Percentiles rank a stretch among this genome's conserved stretches.
Evolutionary conservation across 2,329 filamentous ascomycete genomes (phyloP).

Genomic region (Cladorrhinum sp.): DNA sequence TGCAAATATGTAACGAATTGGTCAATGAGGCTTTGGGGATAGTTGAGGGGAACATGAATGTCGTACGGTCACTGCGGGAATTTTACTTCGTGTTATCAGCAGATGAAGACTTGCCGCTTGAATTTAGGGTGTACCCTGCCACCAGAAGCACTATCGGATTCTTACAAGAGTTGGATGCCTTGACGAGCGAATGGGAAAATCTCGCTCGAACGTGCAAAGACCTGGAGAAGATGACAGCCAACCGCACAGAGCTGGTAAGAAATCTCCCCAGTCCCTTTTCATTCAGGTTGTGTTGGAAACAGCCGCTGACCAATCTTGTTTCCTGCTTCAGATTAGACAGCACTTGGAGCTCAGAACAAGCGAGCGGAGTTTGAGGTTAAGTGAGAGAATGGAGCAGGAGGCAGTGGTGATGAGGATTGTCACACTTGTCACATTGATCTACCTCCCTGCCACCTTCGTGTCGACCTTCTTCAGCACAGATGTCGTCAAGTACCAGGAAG

Average conservation of each 20-base stretch:
- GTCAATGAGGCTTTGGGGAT: constrained; percentile 23
- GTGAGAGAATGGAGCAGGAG: constrained; percentile 29
- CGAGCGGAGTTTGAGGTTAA: constrained; percentile 30
- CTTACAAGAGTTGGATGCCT: too few relatives aligned
- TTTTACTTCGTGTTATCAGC: too few relatives aligned
- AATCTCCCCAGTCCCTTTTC: too few relatives aligned
- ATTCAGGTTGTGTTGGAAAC: too few relatives aligned
- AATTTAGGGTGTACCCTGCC: too few relatives aligned
- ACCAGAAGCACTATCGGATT: too few relatives aligned
- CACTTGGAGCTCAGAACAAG: constrained; percentile 34
- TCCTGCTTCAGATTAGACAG: constrained; percentile 31
- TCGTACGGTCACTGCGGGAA: too few relatives aligned
- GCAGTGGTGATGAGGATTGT: constrained; percentile 30
- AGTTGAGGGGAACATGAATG: too few relatives aligned
- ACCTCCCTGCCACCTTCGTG: constrained; percentile 31
- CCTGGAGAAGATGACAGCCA: constrained; percentile 25
- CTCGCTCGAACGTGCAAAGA: constrained; percentile 35
- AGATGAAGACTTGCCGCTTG: too few relatives aligned
- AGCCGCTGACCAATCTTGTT: constrained; percentile 22
- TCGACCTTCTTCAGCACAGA: constrained; percentile 27
- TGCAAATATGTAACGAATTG: too few relatives aligned
- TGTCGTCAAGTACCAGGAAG: constrained; percentile 23
- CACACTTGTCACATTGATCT: constrained; percentile 31
- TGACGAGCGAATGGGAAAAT: constrained; percentile 21
- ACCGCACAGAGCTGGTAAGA: too few relatives aligned